Evolutionary conservation across 352 stramenopile genomes (phyloP).

Genomic region (Pythium oligandrum): DNA sequence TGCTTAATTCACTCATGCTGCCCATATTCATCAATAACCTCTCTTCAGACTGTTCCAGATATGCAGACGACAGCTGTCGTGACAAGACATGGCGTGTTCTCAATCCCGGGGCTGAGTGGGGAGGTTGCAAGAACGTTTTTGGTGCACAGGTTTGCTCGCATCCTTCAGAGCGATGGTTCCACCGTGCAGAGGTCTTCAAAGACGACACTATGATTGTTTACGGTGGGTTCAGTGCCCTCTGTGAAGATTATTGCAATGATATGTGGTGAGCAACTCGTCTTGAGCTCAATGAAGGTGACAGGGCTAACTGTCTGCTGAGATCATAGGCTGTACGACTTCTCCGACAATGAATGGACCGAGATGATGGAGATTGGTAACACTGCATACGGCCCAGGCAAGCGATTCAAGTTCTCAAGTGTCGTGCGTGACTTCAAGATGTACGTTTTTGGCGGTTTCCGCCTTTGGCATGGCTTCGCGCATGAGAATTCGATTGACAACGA

Average conservation of each 20-base stretch:
- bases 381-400: slow-evolving; percentile 68
- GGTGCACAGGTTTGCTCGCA: slow-evolving; percentile 86
- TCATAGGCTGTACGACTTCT: slow-evolving; percentile 82
- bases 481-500: slow-evolving; percentile 88
- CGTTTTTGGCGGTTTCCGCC: slow-evolving; percentile 90
- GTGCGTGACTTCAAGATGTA: slow-evolving; percentile 52
- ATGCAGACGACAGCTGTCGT: slow-evolving; percentile 81
- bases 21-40: too few species aligned
- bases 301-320: background rate
- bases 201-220: slow-evolving; percentile 92
- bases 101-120: slow-evolving; percentile 83
- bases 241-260: slow-evolving; percentile 95
- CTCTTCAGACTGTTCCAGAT: slow-evolving; percentile 69
- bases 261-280: slow-evolving; percentile 59
- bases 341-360: slow-evolving; percentile 86
- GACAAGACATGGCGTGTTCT: slow-evolving; percentile 83
- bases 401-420: slow-evolving; percentile 91
- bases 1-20: too few species aligned
- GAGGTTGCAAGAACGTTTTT: slow-evolving; percentile 86
- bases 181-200: slow-evolving; percentile 85
- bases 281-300: too few species aligned
- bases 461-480: slow-evolving; percentile 94
- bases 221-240: slow-evolving; percentile 90
- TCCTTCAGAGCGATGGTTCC: slow-evolving; percentile 85
- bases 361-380: slow-evolving; percentile 71